These are phyloP conservation scores for Paramecium bursaria DNA, from an alignment of 73 alveolate genomes.

Conservation along the genomic window DNA sequence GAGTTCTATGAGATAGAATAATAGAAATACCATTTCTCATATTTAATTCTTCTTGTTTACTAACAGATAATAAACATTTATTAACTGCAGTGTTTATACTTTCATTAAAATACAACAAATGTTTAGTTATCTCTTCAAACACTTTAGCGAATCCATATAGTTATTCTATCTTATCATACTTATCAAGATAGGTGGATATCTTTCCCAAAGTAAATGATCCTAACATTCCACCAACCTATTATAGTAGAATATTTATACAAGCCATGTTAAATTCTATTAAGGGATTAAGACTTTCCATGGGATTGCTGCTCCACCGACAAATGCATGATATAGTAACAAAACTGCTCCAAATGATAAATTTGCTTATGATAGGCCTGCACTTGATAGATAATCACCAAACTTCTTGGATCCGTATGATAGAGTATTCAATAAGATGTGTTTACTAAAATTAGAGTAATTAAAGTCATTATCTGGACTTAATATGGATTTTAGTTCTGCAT, in stretches of 20 bases:
- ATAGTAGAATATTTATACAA: neutral
- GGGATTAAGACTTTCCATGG: constrained; percentile 55
- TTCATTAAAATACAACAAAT: constrained; percentile 25
- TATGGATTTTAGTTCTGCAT: constrained; percentile 15
- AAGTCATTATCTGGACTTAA: constrained; percentile 19
- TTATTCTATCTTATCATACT: constrained; percentile 23
- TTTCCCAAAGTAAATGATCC: constrained; percentile 48
- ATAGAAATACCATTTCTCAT: neutral
- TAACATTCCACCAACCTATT: constrained; percentile 17
- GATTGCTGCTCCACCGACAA: constrained; percentile 18
- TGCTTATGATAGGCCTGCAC: constrained; percentile 23
- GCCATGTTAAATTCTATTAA: constrained; percentile 1
- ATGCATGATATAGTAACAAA: constrained; percentile 13
- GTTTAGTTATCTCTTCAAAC: constrained; percentile 11
- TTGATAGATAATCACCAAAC: constrained; percentile 8
- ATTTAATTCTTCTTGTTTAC: constrained; percentile 1
- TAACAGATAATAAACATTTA: constrained; percentile 8
- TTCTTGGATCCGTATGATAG: constrained; percentile 30
- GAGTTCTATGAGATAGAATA: neutral
- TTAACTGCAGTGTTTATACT: neutral
- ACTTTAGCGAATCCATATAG: constrained; percentile 34
- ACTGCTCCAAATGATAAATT: constrained; percentile 56
- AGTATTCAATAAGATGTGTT: neutral
- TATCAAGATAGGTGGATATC: constrained; percentile 26
- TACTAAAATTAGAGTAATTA: constrained; percentile 1